Conservation (phyloP, 2,329 filamentous ascomycete species). For the Claviceps capensis region DNA sequence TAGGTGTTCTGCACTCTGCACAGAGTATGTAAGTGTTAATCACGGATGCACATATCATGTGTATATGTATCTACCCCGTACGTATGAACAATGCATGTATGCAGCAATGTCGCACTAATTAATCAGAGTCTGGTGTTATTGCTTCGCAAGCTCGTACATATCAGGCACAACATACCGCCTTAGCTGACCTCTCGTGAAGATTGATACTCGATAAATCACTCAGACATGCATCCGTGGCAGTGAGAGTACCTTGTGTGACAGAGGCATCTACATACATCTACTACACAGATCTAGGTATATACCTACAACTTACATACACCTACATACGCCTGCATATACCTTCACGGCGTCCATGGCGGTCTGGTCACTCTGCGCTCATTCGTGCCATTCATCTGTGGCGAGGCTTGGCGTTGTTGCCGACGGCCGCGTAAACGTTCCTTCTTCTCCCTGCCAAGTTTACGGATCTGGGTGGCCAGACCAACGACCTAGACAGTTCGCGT, state of each 20-base stretch:
- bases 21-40: no score
- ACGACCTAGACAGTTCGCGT: not conserved
- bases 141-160: not conserved
- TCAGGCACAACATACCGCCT: not conserved
- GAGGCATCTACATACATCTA: not conserved
- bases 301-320: not conserved
- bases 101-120: not conserved
- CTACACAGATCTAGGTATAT: not conserved
- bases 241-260: not conserved
- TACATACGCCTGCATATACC: not conserved
- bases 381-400: not conserved
- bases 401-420: slow-evolving; percentile 1
- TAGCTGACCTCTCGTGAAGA: not conserved
- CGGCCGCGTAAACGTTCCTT: not conserved
- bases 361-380: not conserved
- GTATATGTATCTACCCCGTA: no score
- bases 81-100: not conserved
- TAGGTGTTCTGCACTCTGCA: no score
- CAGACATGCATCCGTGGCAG: not conserved
- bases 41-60: no score
- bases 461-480: not conserved
- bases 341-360: not conserved
- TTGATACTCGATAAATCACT: not conserved
- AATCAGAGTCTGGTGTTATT: not conserved
- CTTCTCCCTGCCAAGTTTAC: not conserved